Evolutionary conservation across 495 filamentous ascomycete species (phyloP).

Genomic region (Aspergillus funiculosus): DNA sequence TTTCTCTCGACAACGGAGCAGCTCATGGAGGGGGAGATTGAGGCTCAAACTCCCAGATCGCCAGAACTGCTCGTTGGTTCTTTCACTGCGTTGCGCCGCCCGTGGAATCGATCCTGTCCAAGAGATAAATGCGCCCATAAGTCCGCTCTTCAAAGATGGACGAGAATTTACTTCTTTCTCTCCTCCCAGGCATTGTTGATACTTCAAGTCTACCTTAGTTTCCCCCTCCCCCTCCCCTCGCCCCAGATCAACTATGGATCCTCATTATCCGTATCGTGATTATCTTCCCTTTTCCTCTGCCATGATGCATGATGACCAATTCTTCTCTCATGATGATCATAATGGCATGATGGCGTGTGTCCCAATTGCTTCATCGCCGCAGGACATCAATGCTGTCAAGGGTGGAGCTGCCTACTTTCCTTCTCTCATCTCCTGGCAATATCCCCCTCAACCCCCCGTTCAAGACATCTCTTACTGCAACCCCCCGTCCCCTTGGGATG

Average conservation of each 20-base stretch:
- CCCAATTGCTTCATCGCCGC: slow-evolving; percentile 6
- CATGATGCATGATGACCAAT: slow-evolving; percentile 8
- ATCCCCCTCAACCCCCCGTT: background rate
- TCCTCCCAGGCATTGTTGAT: too few species aligned
- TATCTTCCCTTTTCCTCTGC: slow-evolving; percentile 2
- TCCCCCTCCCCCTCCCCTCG: too few species aligned
- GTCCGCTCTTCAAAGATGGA: too few species aligned
- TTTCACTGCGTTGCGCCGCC: too few species aligned
- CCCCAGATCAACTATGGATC: slow-evolving; percentile 19
- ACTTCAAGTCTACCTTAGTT: too few species aligned
- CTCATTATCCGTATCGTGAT: slow-evolving; percentile 16
- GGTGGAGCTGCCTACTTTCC: background rate
- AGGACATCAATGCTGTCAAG: background rate
- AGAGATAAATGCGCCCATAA: too few species aligned
- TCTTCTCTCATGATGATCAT: slow-evolving; percentile 2
- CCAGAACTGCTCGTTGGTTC: too few species aligned
- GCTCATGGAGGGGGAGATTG: too few species aligned
- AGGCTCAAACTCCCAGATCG: too few species aligned
- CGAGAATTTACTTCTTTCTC: too few species aligned
- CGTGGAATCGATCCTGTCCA: too few species aligned
- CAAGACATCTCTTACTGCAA: slow-evolving; percentile 1
- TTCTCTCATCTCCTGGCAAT: background rate
- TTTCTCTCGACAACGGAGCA: too few species aligned
- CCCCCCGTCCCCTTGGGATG: background rate
- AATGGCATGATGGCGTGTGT: slow-evolving; percentile 4